Evolutionary conservation across 2,329 filamentous ascomycete species (phyloP), one percentile per base, ranked within the genome.

Genomic region (Akanthomyces uredinophilus): DNA sequence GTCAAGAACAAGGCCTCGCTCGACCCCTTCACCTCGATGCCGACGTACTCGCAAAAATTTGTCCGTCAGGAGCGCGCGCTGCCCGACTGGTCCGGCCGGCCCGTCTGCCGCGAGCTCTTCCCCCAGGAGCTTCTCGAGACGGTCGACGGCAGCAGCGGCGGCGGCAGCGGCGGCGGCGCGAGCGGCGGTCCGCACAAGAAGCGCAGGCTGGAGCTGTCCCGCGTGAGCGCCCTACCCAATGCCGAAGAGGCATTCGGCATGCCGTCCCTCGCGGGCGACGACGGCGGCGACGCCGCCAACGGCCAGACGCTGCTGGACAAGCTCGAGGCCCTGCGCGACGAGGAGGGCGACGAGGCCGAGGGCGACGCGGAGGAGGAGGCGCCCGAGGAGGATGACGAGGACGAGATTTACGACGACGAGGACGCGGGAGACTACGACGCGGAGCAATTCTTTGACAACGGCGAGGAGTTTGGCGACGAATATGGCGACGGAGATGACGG

Each of bases 371-470:
- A 81, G 66, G 80, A 81, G 57, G 79, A 81, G 60, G 58, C 27
- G 32, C 78, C 65, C 7, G 78, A 72, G 1, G 81, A 79, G 57
- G 78, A 78, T 11, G 79, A 79, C 20, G 78, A 81, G 65, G 80
- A 81, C 60, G 79, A 81, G 60, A 75, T 73, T 27, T 82, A 81
- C 64, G 81, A 86, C 53, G 84, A 86, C 61, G 82, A 85, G 63
- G 82, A 83, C 54, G 84, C 81, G 1, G 83, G 84, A 8, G 84
- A 86, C 64, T 87, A 87, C 68, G 81, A 86, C 50, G 84, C 84
- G 2, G 84, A 87, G 67, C 78, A 78, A 11, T 86, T 86, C 73
- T 86, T 86, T 52, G 83, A 86, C 64, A 82, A 79, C 27, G 82
- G 82, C 14, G 81, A 83, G 64, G 82, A 84, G 27, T 79, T 82